Evolutionary conservation across 202 grass and related monocot genomes (phyloP).

Genomic region (Setaria italica): DNA sequence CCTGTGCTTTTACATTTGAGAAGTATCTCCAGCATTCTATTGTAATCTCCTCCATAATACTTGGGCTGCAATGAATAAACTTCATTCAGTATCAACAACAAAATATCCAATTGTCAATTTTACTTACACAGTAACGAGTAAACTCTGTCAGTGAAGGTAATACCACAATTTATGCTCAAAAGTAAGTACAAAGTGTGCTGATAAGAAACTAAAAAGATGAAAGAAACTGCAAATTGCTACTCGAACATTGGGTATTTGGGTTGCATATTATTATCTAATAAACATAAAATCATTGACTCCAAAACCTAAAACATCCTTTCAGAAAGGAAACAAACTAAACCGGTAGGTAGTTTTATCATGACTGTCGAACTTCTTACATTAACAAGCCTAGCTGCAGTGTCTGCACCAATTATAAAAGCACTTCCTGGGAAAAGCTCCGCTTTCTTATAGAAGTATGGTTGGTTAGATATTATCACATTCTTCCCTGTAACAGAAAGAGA

Average conservation of each 20-base stretch:
- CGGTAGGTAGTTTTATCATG: background rate
- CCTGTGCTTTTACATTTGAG: constrained; percentile 88
- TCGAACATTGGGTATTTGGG: background rate
- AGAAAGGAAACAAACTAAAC: constrained; percentile 32
- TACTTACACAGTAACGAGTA: background rate
- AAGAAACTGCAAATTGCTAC: background rate
- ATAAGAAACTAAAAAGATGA: constrained; percentile 16
- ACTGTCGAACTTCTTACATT: constrained; percentile 64
- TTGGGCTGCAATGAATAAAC: constrained; percentile 65
- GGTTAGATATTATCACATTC: constrained; percentile 92
- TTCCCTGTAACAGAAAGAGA: constrained; percentile 67
- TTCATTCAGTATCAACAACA: constrained; percentile 40
- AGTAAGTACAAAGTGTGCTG: background rate
- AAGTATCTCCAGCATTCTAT: constrained; percentile 85
- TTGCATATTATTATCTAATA: constrained; percentile 7
- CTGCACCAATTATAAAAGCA: constrained; percentile 90
- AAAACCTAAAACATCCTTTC: background rate
- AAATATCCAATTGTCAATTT: constrained; percentile 22
- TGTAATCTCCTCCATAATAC: constrained; percentile 85
- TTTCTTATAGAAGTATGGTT: constrained; percentile 99
- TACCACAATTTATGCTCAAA: constrained; percentile 24
- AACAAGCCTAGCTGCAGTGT: constrained; percentile 91
- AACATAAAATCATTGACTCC: constrained; percentile 19
- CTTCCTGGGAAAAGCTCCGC: constrained; percentile 87
- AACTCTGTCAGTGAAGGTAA: background rate